phyloP scores from a whole-genome alignment of 2,329 filamentous ascomycete genomes.

The Pezicula radicicola region DNA sequence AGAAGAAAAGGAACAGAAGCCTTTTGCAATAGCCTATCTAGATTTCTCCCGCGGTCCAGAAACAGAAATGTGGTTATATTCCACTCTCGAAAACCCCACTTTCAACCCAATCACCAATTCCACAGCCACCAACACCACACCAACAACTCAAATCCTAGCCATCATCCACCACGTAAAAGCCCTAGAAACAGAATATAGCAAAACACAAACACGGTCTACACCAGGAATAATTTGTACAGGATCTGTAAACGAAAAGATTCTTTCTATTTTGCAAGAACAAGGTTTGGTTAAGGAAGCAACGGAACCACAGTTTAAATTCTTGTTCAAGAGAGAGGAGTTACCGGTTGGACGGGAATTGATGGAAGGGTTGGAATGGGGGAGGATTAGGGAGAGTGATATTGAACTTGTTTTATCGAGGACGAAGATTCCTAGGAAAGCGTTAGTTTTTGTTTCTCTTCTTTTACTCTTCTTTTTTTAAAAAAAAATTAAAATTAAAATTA shows the following conservation, averaged over 20 bases:
- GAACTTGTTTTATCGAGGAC: slow-evolving; percentile 52
- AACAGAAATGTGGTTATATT: slow-evolving; percentile 64
- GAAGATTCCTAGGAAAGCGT: slow-evolving; percentile 41
- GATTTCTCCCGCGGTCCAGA: slow-evolving; percentile 59
- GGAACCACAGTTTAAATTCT: slow-evolving; percentile 49
- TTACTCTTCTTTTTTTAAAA: too few species aligned
- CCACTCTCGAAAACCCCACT: slow-evolving; percentile 40
- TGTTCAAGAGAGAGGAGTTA: slow-evolving; percentile 48
- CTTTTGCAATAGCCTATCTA: slow-evolving; percentile 56
- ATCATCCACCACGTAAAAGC: slow-evolving; percentile 28
- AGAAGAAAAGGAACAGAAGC: too few species aligned
- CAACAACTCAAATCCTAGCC: slow-evolving; percentile 31
- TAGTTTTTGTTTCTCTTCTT: not conserved
- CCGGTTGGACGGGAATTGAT: slow-evolving; percentile 36
- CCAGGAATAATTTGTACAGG: slow-evolving; percentile 40
- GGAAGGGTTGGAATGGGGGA: slow-evolving; percentile 52
- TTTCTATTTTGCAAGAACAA: slow-evolving; percentile 26
- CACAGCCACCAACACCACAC: slow-evolving; percentile 9
- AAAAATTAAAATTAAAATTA: too few species aligned
- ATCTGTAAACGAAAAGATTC: slow-evolving; percentile 35
- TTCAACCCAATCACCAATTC: slow-evolving; percentile 1
- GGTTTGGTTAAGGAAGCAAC: slow-evolving; percentile 20
- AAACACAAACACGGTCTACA: slow-evolving; percentile 10
- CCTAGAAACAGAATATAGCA: slow-evolving; percentile 22
- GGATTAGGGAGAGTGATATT: slow-evolving; percentile 49